Evolutionary conservation across 768 basidiomycete genomes (phyloP), one percentile per base, ranked within the genome.

Genomic region (Kwoniella sp.): DNA sequence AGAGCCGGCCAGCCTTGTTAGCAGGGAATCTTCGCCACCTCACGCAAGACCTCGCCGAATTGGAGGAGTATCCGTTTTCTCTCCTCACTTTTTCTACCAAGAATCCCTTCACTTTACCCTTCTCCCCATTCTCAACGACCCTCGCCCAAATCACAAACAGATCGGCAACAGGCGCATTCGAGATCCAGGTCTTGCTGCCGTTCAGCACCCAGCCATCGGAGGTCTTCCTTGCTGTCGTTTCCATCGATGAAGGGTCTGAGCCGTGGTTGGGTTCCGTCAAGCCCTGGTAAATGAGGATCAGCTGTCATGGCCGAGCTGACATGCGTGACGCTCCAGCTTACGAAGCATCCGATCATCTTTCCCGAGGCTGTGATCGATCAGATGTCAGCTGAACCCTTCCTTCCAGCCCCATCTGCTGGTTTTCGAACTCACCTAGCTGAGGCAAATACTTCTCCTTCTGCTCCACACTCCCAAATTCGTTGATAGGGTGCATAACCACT

Each of bases 131-230:
- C 34, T 71, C 69, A 2, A 74, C 70, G 20, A 68, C 72, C 34
- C 86, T 87, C 2, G 95, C 95, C 95, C 95, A 98, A 23, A 98
- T 83, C 29, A 98, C 84, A 76, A 96, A 94, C 0, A 98, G 77
- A 68, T 96, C 94, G 88, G 93, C 92, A 59, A 91, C 87, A 9
- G 93, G 93, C 0, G 93, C 87, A 76, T 96, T 96, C 15, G 92
- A 87, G 76, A 98, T 98, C 95, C 95, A 98, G 0, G 93, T 98
- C 84, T 98, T 98, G 81, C 90, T 90, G 57, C 95, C 95, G 68
- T 87, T 90, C 58, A 98, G 76, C 26, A 90, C 81, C 81, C 88
- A 97, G 3, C 92, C 93, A 13, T 92, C 92, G 59, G 89, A 89
- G 7, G 80, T 77, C 79, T 96, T 92, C 67, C 87, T 87, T 12